phyloP scores from a whole-genome alignment of 805 yeast genomes.

The Saccharomycopsis schoenii region DNA sequence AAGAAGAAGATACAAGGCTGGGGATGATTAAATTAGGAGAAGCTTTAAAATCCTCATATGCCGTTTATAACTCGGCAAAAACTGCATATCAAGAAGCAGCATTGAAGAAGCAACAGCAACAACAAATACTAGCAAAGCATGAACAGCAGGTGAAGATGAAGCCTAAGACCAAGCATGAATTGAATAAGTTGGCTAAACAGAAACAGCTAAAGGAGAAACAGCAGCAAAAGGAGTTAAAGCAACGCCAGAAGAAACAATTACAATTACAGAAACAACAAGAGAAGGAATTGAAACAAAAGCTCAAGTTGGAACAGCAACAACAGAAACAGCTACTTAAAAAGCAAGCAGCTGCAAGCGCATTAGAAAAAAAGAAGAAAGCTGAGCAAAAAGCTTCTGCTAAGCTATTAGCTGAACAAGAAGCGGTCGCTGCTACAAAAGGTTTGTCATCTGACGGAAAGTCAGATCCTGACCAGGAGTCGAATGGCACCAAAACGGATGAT shows the following conservation, averaged over 20 bases:
- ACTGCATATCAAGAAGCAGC: background rate
- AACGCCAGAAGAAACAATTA: background rate
- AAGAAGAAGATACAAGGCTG: background rate
- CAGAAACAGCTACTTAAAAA: slow-evolving; percentile 9
- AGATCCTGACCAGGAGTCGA: background rate
- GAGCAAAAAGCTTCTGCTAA: slow-evolving; percentile 3
- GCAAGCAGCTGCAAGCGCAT: slow-evolving; percentile 8
- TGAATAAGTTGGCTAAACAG: background rate
- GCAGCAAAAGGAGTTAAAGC: slow-evolving; percentile 1
- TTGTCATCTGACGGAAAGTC: background rate
- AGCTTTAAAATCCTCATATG: background rate
- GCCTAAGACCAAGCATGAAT: background rate
- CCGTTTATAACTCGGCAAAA: background rate
- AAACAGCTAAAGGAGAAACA: background rate
- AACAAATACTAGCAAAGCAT: slow-evolving; percentile 1
- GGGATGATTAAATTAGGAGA: background rate
- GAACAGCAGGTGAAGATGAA: background rate
- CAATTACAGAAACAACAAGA: background rate
- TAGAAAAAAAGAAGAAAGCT: slow-evolving; percentile 8
- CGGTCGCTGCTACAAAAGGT: slow-evolving; percentile 8
- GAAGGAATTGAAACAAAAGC: background rate
- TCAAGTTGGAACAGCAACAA: background rate
- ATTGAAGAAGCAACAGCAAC: slow-evolving; percentile 16
- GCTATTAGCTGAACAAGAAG: background rate
- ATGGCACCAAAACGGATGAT: background rate